phyloP scores from a whole-genome alignment of 1,284 basidiomycete species.

The Cutaneotrichosporon sp. region DNA sequence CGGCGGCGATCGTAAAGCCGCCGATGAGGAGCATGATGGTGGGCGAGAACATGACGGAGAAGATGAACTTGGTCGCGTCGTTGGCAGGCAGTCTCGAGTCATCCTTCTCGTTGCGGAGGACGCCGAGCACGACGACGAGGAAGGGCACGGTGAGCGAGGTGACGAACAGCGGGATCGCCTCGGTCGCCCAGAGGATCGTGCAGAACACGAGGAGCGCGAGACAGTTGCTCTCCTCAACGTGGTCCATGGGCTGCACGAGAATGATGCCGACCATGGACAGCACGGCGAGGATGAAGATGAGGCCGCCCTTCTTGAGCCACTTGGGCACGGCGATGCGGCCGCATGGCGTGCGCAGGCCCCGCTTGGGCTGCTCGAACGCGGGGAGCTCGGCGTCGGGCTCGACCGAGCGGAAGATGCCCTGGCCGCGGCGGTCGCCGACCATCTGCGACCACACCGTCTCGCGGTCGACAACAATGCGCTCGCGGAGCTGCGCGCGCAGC shows the following conservation, averaged over 20 bases:
- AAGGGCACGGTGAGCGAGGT: slow-evolving; percentile 89
- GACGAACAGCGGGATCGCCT: slow-evolving; percentile 96
- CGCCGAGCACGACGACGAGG: slow-evolving; percentile 80
- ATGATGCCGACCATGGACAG: slow-evolving; percentile 64
- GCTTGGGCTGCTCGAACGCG: slow-evolving; percentile 56
- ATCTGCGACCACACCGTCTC: slow-evolving; percentile 91
- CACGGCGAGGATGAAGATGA: slow-evolving; percentile 64
- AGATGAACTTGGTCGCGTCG: slow-evolving; percentile 79
- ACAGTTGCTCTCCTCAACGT: slow-evolving; percentile 82
- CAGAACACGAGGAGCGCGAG: slow-evolving; percentile 88
- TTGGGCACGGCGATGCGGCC: slow-evolving; percentile 59
- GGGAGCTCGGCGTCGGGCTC: slow-evolving; percentile 58
- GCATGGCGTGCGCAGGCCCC: slow-evolving; percentile 61
- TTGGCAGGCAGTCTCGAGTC: slow-evolving; percentile 63
- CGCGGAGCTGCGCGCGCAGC: slow-evolving; percentile 83
- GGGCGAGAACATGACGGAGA: slow-evolving; percentile 61
- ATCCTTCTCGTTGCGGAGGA: slow-evolving; percentile 68
- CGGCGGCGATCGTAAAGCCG: slow-evolving; percentile 98
- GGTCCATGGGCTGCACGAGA: slow-evolving; percentile 64
- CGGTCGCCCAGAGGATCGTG: slow-evolving; percentile 94
- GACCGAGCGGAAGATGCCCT: slow-evolving; percentile 71
- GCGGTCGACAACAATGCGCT: slow-evolving; percentile 62
- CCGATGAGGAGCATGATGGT: slow-evolving; percentile 94
- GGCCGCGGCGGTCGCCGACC: slow-evolving; percentile 63
- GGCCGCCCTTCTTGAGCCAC: slow-evolving; percentile 64